Conservation (phyloP, 257 asterid species). For the Ballota nigra region DNA sequence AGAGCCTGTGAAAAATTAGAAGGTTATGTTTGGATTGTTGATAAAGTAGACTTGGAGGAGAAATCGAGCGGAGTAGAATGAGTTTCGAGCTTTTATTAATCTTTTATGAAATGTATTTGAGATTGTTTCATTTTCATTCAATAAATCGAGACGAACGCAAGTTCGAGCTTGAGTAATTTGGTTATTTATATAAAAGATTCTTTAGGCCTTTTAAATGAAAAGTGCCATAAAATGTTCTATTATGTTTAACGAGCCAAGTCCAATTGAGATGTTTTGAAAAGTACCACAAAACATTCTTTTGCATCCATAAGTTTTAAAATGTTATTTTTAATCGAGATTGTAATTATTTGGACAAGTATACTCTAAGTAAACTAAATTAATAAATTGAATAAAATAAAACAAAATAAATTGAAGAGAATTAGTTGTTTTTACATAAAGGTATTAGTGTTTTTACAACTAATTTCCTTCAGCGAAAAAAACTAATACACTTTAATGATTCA, state of each 20-base stretch:
- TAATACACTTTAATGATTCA: too few species aligned
- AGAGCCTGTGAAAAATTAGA: conserved; percentile 16
- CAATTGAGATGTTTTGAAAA: too few species aligned
- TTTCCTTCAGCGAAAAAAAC: too few species aligned
- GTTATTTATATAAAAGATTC: background rate
- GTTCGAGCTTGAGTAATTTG: background rate
- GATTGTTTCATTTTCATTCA: background rate
- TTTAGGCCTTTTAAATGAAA: background rate
- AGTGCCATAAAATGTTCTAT: background rate
- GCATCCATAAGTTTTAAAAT: too few species aligned
- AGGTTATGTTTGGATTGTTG: background rate
- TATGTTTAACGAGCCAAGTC: background rate
- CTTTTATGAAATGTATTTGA: background rate
- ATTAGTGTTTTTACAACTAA: too few species aligned
- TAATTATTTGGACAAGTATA: too few species aligned
- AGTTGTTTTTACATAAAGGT: too few species aligned
- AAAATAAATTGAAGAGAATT: too few species aligned
- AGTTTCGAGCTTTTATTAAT: background rate
- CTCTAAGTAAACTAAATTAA: too few species aligned
- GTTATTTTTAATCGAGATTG: too few species aligned
- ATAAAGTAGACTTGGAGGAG: background rate
- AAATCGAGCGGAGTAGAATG: background rate
- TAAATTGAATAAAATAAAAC: too few species aligned
- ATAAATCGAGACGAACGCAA: background rate
- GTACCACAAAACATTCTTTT: too few species aligned